A percentile compares a stretch with the other conserved stretches of the same genome.
Conservation (phyloP, 2,329 filamentous ascomycete genomes). For the Lachnellula arida region DNA sequence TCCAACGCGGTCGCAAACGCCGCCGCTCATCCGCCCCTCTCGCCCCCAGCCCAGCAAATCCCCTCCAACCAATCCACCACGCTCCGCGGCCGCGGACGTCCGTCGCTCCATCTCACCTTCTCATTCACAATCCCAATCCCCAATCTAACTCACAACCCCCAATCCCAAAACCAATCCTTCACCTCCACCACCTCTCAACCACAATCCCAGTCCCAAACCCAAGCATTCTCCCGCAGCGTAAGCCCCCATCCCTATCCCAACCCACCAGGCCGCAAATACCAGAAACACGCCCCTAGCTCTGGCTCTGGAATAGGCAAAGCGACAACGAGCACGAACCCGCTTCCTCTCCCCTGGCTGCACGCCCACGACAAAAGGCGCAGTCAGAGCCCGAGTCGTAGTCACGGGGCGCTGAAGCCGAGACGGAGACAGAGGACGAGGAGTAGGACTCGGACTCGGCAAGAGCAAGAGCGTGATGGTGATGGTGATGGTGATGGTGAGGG, state of each 20-base stretch:
- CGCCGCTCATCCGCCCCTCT: conserved; percentile 21
- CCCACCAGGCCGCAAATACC: conserved; percentile 13
- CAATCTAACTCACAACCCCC: neutral
- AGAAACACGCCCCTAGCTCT: neutral
- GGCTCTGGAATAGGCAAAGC: too few species aligned
- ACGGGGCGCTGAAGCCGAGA: conserved; percentile 10
- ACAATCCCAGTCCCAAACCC: neutral
- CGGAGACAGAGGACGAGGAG: conserved; percentile 22
- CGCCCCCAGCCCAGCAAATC: conserved; percentile 7
- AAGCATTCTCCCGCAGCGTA: neutral
- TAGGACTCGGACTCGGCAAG: conserved; percentile 8
- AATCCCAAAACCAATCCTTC: neutral
- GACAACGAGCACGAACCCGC: neutral
- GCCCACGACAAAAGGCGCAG: conserved; percentile 14
- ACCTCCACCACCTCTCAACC: too few species aligned
- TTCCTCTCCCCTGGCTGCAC: too few species aligned
- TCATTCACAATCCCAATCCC: neutral
- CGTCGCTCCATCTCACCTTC: conserved; percentile 18
- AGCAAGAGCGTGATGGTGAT: neutral
- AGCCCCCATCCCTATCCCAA: neutral
- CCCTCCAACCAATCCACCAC: conserved; percentile 19
- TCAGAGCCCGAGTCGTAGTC: conserved; percentile 20
- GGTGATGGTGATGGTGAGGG: neutral
- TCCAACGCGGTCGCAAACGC: conserved; percentile 28
- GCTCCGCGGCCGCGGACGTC: conserved; percentile 26